Percentiles rank a stretch among this genome's conserved stretches.
These are phyloP conservation scores for Solanum chmielewskii DNA, from an alignment of 257 asterid species.

Conservation along the genomic window DNA sequence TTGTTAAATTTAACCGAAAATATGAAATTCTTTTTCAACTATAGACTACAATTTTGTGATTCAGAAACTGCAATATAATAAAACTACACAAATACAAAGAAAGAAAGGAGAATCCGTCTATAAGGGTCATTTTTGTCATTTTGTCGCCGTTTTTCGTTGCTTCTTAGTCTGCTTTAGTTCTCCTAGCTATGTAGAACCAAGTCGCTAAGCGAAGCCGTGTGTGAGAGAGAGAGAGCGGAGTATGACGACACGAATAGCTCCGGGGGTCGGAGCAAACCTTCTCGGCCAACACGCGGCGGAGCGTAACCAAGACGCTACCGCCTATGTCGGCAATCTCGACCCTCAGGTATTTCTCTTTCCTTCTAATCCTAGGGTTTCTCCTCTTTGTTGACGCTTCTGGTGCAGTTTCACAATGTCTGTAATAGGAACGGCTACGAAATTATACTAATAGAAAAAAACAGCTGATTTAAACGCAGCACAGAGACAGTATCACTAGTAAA, in stretches of 20 bases:
- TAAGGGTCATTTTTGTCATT: not conserved
- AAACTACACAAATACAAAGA: not conserved
- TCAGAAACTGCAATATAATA: not conserved
- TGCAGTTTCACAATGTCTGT: not conserved
- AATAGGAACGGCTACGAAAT: not conserved
- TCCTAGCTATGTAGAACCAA: not conserved
- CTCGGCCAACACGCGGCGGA: conserved; percentile 97
- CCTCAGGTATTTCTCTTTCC: conserved; percentile 28
- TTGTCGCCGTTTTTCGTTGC: not conserved
- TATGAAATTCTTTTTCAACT: not conserved
- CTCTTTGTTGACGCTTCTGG: not conserved
- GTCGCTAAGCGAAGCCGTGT: not conserved
- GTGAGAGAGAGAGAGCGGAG: not conserved
- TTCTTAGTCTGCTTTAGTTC: not conserved
- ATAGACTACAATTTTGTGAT: not conserved
- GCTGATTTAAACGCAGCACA: not conserved
- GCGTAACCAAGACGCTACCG: conserved; percentile 96
- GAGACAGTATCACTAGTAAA: not conserved
- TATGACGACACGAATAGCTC: conserved; percentile 91
- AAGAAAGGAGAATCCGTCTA: not conserved
- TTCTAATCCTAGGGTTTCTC: conserved; percentile 1
- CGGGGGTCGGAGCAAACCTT: conserved; percentile 91
- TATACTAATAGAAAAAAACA: not conserved
- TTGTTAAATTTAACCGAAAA: not conserved
- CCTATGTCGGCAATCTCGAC: conserved; percentile 89